A percentile compares a stretch with the other conserved stretches of the same genome.
These are phyloP conservation scores for Globisporangium canariense DNA, from an alignment of 352 stramenopile species.

Conservation along the genomic window DNA sequence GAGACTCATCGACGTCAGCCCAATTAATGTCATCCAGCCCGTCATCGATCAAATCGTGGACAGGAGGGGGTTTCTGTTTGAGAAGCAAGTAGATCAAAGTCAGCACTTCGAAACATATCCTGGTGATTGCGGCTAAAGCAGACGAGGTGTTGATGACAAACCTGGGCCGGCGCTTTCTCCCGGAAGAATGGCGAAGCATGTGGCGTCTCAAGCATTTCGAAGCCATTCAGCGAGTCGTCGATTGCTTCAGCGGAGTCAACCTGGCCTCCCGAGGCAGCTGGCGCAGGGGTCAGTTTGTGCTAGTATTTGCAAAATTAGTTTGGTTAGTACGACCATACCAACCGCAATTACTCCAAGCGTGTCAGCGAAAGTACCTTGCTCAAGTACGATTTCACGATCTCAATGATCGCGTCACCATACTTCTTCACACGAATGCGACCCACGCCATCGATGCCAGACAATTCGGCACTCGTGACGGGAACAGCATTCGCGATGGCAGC, in stretches of 20 bases:
- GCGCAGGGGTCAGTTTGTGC: slow-evolving; percentile 61
- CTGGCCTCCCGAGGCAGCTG: slow-evolving; percentile 17
- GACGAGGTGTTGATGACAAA: neutral
- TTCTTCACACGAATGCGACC: slow-evolving; percentile 84
- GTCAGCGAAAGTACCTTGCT: slow-evolving; percentile 42
- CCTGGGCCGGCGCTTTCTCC: slow-evolving; percentile 18
- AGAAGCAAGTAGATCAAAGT: neutral
- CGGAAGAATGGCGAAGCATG: slow-evolving; percentile 55
- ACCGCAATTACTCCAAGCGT: neutral
- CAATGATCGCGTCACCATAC: slow-evolving; percentile 79
- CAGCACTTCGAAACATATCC: neutral
- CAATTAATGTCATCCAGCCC: slow-evolving; percentile 68
- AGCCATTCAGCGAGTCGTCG: slow-evolving; percentile 28
- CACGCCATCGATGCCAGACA: slow-evolving; percentile 80
- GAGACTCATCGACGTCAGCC: slow-evolving; percentile 43
- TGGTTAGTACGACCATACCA: neutral
- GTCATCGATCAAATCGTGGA: slow-evolving; percentile 29
- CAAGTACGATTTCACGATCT: slow-evolving; percentile 78
- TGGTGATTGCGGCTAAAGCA: too few relatives aligned
- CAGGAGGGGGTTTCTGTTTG: slow-evolving; percentile 1
- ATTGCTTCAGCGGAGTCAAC: slow-evolving; percentile 26
- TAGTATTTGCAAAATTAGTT: slow-evolving; percentile 13
- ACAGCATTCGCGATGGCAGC: slow-evolving; percentile 77
- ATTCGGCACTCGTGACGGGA: slow-evolving; percentile 66
- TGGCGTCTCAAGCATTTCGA: slow-evolving; percentile 21